Evolutionary conservation across 1,139 yeast species (phyloP).

Genomic region (Chernovozyma aurita): DNA sequence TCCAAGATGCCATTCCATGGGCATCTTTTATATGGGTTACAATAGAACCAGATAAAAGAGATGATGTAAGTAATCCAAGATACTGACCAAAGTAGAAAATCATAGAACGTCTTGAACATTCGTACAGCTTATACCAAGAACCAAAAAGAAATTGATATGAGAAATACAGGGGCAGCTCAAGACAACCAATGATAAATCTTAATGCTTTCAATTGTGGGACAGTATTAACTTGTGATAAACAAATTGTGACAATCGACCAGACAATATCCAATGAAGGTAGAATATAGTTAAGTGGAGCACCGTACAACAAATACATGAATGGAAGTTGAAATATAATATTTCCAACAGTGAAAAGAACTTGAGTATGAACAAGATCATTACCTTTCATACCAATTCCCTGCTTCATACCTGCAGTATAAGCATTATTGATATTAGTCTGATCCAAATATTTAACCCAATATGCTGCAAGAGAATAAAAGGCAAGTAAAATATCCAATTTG

Average conservation of each 20-base stretch:
- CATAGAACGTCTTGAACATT: constrained; percentile 57
- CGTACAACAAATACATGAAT: constrained; percentile 33
- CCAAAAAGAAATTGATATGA: constrained; percentile 61
- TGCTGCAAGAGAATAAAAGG: constrained; percentile 56
- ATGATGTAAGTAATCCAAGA: constrained; percentile 59
- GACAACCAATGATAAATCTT: constrained; percentile 58
- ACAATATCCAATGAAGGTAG: constrained; percentile 56
- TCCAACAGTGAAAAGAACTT: constrained; percentile 55
- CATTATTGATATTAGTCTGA: constrained; percentile 55
- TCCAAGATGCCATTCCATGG: constrained; percentile 58
- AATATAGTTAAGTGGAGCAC: constrained; percentile 50
- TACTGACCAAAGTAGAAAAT: constrained; percentile 58
- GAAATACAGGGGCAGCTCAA: constrained; percentile 53
- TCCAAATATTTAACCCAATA: constrained; percentile 73
- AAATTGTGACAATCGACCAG: constrained; percentile 66
- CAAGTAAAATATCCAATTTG: constrained; percentile 59
- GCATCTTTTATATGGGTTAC: constrained; percentile 39
- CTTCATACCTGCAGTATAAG: constrained; percentile 65
- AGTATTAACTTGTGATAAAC: constrained; percentile 42
- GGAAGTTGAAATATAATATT: constrained; percentile 54
- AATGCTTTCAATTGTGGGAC: constrained; percentile 50
- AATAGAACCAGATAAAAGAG: constrained; percentile 61
- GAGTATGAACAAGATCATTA: constrained; percentile 62
- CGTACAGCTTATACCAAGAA: constrained; percentile 28
- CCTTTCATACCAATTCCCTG: constrained; percentile 58